A percentile compares a stretch with the other conserved stretches of the same genome.
phyloP scores from a whole-genome alignment of 2,329 filamentous ascomycete genomes.

The Pseudogymnoascus sp. region DNA sequence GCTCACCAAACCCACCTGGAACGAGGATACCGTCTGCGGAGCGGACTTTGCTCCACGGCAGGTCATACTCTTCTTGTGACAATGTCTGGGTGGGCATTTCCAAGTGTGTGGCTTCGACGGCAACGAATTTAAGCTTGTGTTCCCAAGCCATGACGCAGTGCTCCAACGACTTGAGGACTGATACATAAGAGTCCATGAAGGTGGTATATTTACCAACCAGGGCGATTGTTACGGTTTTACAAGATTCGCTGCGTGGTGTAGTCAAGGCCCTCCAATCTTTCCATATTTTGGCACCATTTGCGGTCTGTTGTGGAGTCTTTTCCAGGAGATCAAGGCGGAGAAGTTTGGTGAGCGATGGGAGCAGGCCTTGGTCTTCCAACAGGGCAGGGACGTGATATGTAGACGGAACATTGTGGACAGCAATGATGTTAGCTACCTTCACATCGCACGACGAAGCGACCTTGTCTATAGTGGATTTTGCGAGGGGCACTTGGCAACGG shows the following conservation, averaged over 20 bases:
- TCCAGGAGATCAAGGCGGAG: conserved; percentile 53
- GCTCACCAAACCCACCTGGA: conserved; percentile 55
- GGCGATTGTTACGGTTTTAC: conserved; percentile 67
- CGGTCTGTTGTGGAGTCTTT: conserved; percentile 43
- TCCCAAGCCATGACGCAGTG: conserved; percentile 82
- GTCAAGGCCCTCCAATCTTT: conserved; percentile 67
- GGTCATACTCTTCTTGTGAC: conserved; percentile 68
- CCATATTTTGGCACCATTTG: conserved; percentile 65
- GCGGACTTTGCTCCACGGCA: conserved; percentile 74
- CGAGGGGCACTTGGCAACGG: conserved; percentile 71
- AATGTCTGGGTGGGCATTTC: conserved; percentile 54
- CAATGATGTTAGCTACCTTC: conserved; percentile 73
- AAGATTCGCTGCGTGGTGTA: conserved; percentile 53
- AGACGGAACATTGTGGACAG: conserved; percentile 77
- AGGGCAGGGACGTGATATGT: conserved; percentile 92
- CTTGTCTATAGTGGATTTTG: conserved; percentile 68
- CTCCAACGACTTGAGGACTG: conserved; percentile 77
- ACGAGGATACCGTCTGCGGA: conserved; percentile 54
- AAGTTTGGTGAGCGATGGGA: conserved; percentile 54
- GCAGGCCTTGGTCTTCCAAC: conserved; percentile 70
- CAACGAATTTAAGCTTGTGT: conserved; percentile 69
- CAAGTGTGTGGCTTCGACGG: conserved; percentile 78
- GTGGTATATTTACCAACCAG: conserved; percentile 88
- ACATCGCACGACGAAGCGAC: conserved; percentile 86
- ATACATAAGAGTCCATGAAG: conserved; percentile 78